A percentile compares a stretch with the other conserved stretches of the same genome.
Evolutionary conservation across 2,329 filamentous ascomycete species (phyloP).

Genomic region (Penicillium sp.): DNA sequence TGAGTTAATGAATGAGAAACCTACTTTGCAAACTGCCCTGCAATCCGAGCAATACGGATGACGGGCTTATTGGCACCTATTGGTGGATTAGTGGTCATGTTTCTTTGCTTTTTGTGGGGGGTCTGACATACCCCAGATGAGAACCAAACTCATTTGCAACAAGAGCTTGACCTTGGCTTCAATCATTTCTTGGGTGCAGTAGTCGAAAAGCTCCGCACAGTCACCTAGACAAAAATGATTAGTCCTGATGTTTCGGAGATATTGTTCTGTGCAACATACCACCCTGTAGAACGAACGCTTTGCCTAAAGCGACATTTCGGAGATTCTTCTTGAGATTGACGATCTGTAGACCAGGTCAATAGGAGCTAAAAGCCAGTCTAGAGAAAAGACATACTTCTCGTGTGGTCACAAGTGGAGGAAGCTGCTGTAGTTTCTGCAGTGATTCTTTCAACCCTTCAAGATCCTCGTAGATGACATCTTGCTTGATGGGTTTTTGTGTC

Average conservation of each 20-base stretch:
- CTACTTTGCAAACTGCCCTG: constrained; percentile 90
- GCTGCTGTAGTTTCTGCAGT: constrained; percentile 41
- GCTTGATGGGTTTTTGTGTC: constrained; percentile 46
- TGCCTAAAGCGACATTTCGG: constrained; percentile 81
- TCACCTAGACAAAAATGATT: constrained; percentile 49
- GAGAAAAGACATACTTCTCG: constrained; percentile 35
- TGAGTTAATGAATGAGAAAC: background rate
- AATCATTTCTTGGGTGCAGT: constrained; percentile 84
- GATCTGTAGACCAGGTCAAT: constrained; percentile 51
- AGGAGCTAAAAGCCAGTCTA: background rate
- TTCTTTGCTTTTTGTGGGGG: background rate
- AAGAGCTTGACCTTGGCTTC: constrained; percentile 96
- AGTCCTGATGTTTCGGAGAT: background rate
- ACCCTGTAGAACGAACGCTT: constrained; percentile 90
- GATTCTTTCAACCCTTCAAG: constrained; percentile 38
- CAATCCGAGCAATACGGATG: constrained; percentile 91
- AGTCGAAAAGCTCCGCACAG: constrained; percentile 95
- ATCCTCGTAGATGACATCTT: constrained; percentile 49
- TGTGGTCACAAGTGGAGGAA: constrained; percentile 49
- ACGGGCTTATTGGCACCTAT: constrained; percentile 67
- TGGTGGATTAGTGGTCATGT: background rate
- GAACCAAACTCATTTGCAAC: constrained; percentile 91
- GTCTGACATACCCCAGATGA: constrained; percentile 73
- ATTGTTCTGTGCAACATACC: constrained; percentile 48
- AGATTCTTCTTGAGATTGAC: constrained; percentile 73